A percentile compares a stretch with the other conserved stretches of the same genome.
These are phyloP conservation scores for Halophytophthora polymorphica DNA, from an alignment of 352 stramenopile species.

Conservation along the genomic window DNA sequence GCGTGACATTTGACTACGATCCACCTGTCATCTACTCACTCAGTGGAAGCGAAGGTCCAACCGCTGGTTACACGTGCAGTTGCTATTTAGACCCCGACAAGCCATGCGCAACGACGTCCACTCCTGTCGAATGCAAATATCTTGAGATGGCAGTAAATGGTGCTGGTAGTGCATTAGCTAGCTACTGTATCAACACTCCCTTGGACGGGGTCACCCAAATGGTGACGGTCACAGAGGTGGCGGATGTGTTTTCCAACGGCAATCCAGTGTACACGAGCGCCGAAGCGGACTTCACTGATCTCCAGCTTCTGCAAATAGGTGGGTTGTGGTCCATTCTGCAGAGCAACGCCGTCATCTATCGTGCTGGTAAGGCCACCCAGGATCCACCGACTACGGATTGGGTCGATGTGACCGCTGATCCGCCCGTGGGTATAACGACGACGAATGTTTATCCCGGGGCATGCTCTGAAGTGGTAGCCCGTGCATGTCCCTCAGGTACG, in stretches of 20 bases:
- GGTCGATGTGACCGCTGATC: slow-evolving; percentile 21
- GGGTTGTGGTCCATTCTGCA: slow-evolving; percentile 36
- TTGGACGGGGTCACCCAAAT: slow-evolving; percentile 16
- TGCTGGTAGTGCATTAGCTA: slow-evolving; percentile 7
- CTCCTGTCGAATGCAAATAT: slow-evolving; percentile 38
- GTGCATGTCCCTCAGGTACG: slow-evolving; percentile 34
- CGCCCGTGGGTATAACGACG: slow-evolving; percentile 5
- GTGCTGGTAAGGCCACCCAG: slow-evolving; percentile 14
- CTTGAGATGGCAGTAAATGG: slow-evolving; percentile 20
- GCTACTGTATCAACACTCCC: slow-evolving; percentile 32
- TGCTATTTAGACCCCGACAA: slow-evolving; percentile 32
- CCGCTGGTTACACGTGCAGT: slow-evolving; percentile 47
- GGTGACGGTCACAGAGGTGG: slow-evolving; percentile 29
- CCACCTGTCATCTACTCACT: slow-evolving; percentile 36
- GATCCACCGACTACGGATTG: slow-evolving; percentile 32
- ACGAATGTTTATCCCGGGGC: slow-evolving; percentile 40
- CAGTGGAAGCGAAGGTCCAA: slow-evolving; percentile 40
- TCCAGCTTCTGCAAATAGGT: slow-evolving; percentile 33
- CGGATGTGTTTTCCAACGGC: slow-evolving; percentile 34
- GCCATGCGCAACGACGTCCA: slow-evolving; percentile 34
- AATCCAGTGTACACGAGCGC: slow-evolving; percentile 36
- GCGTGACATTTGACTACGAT: slow-evolving; percentile 38
- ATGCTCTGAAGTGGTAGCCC: slow-evolving; percentile 22
- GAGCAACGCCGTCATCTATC: slow-evolving; percentile 22
- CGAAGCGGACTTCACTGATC: background rate